Conservation (phyloP, 73 alveolate species). For the Breviolum minutum region DNA sequence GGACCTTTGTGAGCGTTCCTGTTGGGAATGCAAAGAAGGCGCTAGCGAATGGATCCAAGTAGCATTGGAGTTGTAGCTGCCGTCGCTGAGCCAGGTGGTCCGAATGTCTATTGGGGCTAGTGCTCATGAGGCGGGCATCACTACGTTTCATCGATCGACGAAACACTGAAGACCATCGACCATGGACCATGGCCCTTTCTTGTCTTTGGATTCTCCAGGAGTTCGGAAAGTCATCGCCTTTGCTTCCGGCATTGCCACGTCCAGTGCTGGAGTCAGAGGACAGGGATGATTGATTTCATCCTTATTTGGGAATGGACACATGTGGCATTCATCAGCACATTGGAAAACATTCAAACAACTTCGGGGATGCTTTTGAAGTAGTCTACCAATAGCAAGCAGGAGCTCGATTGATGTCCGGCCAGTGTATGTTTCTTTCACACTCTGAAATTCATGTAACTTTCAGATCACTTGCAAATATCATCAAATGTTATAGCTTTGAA, state of each 20-base stretch:
- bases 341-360: no score
- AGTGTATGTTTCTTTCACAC: neutral
- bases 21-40: conserved; percentile 27
- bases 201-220: neutral
- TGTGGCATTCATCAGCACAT: no score
- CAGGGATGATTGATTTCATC: no score
- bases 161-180: neutral
- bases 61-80: neutral
- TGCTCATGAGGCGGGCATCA: conserved; percentile 10
- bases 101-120: conserved; percentile 48
- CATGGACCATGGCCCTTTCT: neutral
- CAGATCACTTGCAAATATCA: neutral
- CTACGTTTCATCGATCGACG: neutral
- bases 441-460: neutral
- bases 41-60: neutral
- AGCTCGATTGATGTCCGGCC: neutral
- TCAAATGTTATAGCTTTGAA: neutral
- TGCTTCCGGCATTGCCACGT: conserved; percentile 58
- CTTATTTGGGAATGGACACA: no score
- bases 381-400: no score
- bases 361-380: neutral
- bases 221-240: conserved; percentile 29
- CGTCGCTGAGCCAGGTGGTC: conserved; percentile 2
- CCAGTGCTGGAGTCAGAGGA: conserved; percentile 49
- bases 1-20: neutral